A percentile compares a stretch with the other conserved stretches of the same genome.
Evolutionary conservation across 2,329 filamentous ascomycete species (phyloP).

Genomic region (Tolypocladium ovalisporum): DNA sequence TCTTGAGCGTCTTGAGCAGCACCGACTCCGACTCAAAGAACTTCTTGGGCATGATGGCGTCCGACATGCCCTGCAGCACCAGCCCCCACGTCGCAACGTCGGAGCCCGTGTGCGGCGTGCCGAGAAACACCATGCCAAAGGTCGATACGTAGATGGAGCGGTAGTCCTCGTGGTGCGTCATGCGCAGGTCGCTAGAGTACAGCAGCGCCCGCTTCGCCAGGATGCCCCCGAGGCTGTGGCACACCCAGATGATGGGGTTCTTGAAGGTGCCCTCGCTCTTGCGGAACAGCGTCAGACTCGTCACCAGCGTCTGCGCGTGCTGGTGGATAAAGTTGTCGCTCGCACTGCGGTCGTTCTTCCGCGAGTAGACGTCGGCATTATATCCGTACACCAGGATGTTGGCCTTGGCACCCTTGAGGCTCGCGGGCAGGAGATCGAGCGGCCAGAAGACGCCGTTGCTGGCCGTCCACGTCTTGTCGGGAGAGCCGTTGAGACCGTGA

Average conservation of each 20-base stretch:
- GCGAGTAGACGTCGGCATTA: constrained; percentile 53
- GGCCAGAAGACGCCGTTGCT: constrained; percentile 57
- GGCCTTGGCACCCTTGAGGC: constrained; percentile 45
- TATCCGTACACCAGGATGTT: constrained; percentile 65
- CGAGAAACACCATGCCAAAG: constrained; percentile 66
- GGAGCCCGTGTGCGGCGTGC: constrained; percentile 64
- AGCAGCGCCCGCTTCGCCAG: constrained; percentile 60
- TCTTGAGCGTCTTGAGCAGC: constrained; percentile 59
- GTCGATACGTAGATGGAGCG: constrained; percentile 64
- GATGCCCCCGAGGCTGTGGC: constrained; percentile 63
- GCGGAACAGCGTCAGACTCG: constrained; percentile 51
- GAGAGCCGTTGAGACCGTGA: constrained; percentile 59
- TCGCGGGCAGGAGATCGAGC: constrained; percentile 50
- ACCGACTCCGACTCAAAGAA: constrained; percentile 58
- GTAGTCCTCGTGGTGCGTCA: constrained; percentile 49
- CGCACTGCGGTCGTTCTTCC: constrained; percentile 37
- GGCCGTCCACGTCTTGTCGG: constrained; percentile 51
- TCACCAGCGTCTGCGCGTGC: constrained; percentile 59
- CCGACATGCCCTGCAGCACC: constrained; percentile 57
- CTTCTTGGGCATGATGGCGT: constrained; percentile 52
- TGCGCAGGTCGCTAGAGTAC: constrained; percentile 51
- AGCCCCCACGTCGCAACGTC: constrained; percentile 58
- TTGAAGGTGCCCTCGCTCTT: constrained; percentile 43
- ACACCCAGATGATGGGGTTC: constrained; percentile 66
- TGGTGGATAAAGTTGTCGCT: constrained; percentile 59